Percentiles rank a stretch among this genome's conserved stretches.
Conservation (phyloP, 78 protist species). For the Blattamonas nauphoetae region DNA sequence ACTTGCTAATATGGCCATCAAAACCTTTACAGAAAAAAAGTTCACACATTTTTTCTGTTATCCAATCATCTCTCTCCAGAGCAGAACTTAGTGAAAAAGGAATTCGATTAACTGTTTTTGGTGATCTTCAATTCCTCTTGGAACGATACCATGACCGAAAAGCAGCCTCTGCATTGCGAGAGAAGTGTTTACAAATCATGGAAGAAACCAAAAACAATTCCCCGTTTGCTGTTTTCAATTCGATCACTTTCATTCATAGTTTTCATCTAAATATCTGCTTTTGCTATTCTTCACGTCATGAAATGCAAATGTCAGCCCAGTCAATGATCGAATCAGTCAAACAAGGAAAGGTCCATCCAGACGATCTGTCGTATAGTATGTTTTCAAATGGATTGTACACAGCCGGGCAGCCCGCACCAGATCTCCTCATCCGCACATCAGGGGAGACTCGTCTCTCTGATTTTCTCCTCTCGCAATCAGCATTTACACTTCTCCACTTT, state of each 20-base stretch:
- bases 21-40: background rate
- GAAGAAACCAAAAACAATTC: background rate
- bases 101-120: background rate
- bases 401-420: conserved; percentile 21
- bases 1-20: conserved; percentile 15
- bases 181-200: background rate
- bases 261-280: conserved; percentile 12
- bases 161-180: background rate
- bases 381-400: background rate
- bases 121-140: background rate
- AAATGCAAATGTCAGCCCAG: too few species aligned
- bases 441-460: conserved; percentile 77
- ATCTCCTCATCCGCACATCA: conserved; percentile 67
- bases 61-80: background rate
- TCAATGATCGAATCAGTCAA: conserved; percentile 7
- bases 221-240: background rate
- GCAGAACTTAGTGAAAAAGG: background rate
- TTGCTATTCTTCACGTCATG: background rate
- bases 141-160: background rate
- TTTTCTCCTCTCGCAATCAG: conserved; percentile 68
- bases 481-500: background rate
- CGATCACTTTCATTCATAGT: background rate
- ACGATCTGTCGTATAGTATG: background rate
- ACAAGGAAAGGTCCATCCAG: background rate
- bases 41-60: background rate